These are phyloP conservation scores for Leccinellum luteum DNA, from an alignment of 768 basidiomycete species.

Conservation along the genomic window DNA sequence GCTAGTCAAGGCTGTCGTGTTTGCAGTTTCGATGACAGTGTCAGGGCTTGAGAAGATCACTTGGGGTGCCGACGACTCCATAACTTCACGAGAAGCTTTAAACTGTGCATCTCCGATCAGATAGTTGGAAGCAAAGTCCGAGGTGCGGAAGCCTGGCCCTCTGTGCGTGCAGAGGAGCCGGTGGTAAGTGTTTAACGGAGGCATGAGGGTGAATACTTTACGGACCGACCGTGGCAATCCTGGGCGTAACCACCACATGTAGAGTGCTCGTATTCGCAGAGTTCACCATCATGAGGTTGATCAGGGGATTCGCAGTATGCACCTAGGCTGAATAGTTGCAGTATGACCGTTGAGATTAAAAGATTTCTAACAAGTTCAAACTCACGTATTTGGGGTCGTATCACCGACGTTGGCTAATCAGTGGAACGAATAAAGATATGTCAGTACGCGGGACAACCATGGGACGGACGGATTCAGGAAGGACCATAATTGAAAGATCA, in stretches of 20 bases:
- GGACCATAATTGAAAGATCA: background rate
- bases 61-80: constrained; percentile 37
- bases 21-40: constrained; percentile 16
- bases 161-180: constrained; percentile 31
- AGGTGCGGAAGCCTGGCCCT: constrained; percentile 72
- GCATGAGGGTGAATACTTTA: background rate
- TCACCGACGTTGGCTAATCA: constrained; percentile 76
- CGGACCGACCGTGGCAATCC: constrained; percentile 70
- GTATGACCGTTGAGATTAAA: background rate
- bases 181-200: background rate
- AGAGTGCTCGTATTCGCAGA: constrained; percentile 68
- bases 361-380: constrained; percentile 1
- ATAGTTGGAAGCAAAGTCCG: constrained; percentile 72
- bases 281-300: constrained; percentile 58
- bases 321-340: constrained; percentile 44
- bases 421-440: background rate
- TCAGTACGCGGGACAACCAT: background rate
- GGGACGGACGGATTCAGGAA: background rate
- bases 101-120: constrained; percentile 73
- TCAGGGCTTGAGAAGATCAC: constrained; percentile 18
- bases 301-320: constrained; percentile 81
- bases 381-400: constrained; percentile 77
- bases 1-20: constrained; percentile 33
- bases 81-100: constrained; percentile 61
- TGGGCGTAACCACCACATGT: constrained; percentile 70